Evolutionary conservation across 2,329 filamentous ascomycete species (phyloP).

Genomic region (Botryosphaeria dothidea): DNA sequence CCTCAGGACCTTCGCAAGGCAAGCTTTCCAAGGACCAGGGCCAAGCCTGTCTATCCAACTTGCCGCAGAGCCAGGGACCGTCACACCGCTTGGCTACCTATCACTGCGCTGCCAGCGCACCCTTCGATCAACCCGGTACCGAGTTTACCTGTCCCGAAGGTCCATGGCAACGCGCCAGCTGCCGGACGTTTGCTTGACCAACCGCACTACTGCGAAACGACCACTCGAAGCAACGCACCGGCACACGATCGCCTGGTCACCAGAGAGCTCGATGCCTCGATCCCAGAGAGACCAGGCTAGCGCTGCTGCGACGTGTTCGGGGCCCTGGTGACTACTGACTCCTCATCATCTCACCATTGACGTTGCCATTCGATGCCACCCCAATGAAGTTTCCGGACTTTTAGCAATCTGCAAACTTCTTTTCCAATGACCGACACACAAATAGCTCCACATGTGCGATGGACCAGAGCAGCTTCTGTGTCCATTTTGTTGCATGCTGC

Average conservation of each 20-base stretch:
- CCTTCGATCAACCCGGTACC: not conserved
- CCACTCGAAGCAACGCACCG: not conserved
- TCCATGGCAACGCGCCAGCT: not conserved
- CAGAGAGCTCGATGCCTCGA: not conserved
- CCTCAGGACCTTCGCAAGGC: not conserved
- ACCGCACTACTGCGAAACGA: not conserved
- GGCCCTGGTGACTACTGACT: not conserved
- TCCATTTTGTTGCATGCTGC: not conserved
- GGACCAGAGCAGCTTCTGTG: not conserved
- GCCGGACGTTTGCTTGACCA: not conserved
- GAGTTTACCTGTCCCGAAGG: not conserved
- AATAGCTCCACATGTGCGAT: not conserved
- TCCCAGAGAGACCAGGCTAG: not conserved
- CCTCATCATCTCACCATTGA: not conserved
- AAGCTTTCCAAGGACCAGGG: conserved; percentile 12
- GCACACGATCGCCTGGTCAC: not conserved
- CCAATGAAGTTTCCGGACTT: not conserved
- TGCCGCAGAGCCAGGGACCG: conserved; percentile 10
- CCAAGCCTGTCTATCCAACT: conserved; percentile 2
- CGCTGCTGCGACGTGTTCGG: not conserved
- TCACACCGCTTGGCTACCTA: conserved; percentile 15
- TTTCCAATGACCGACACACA: not conserved
- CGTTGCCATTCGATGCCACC: not conserved
- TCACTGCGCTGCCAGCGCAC: conserved; percentile 13
- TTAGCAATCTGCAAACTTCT: not conserved